Evolutionary conservation across 2,329 filamentous ascomycete species (phyloP), one percentile per base, ranked within the genome.

Genomic region (Aspergillus thermomutatus): DNA sequence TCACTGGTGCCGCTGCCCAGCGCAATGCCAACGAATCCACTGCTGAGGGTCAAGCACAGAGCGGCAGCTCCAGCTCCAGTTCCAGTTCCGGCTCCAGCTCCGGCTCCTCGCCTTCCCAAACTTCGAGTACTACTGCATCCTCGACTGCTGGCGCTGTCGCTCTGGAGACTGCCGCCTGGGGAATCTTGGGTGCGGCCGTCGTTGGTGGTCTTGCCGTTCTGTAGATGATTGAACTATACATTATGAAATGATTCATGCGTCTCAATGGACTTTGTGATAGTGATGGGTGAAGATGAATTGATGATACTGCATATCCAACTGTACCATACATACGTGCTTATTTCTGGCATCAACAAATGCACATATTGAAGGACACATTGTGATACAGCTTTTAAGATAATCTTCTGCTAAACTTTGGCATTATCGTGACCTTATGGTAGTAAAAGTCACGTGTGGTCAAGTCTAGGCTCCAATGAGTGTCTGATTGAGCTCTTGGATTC

Each of bases 21-120:
- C 69, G 71, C 34, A 78, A 79, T 56, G 79, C 80, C 41, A 82
- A 82, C 50, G 72, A 72, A 57, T 73, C 74, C 7, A 74, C 71
- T 19, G 43, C 68, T 2, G 66, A 72, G 6, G 74, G 73, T 1
- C 50, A 65, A 21, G 60, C 72, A 0, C 72, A 75, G 52, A 60
- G 31, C 31, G 31, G 64, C 27, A 65, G 64, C 17, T 61, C 63
- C n/a, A 53, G 57, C n/a, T 52, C 54, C 43, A 56, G 46, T 41
- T 56, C 54, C 21, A 54, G 41, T 34, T 9, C 50, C 10, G 26
- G 49, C n/a, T 49, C 43, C n/a, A 59, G 59, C 31, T 58, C 61
- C 25, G 45, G 55, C 41, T 43, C 52, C 26, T 57, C 46, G 23
- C 58, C 59, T 9, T 59, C 43, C 11, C 21, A 49, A 21, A 17